Evolutionary conservation across 495 filamentous ascomycete species (phyloP).

Genomic region (Platismatia glauca): DNA sequence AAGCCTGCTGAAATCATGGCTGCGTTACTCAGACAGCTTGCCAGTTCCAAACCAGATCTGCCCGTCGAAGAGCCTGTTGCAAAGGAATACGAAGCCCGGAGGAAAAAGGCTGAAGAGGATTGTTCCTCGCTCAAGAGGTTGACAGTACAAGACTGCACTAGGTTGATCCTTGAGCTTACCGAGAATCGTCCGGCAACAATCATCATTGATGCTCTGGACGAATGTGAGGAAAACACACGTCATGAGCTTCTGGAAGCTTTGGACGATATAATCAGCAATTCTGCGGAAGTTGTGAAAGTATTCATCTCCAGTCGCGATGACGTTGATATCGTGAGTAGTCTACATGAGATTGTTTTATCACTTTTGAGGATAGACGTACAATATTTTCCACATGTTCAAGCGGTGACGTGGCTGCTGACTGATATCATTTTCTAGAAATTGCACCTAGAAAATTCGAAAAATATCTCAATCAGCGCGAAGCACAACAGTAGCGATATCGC

Average conservation of each 20-base stretch:
- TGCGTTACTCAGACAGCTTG: conserved; percentile 33
- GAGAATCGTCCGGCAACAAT: conserved; percentile 25
- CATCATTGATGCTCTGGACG: conserved; percentile 41
- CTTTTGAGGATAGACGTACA: not conserved
- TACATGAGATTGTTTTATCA: conserved; percentile 6
- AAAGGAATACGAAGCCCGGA: not conserved
- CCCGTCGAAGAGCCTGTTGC: not conserved
- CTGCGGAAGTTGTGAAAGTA: conserved; percentile 31
- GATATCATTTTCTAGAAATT: conserved; percentile 24
- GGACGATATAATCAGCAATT: conserved; percentile 25
- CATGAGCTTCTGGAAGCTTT: conserved; percentile 29
- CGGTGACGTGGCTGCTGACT: not conserved
- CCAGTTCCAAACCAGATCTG: conserved; percentile 13
- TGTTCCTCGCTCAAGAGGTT: conserved; percentile 9
- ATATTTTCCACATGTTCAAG: not conserved
- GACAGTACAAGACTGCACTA: conserved; percentile 22
- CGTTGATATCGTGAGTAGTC: conserved; percentile 25
- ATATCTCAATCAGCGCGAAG: conserved; percentile 31
- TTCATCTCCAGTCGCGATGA: conserved; percentile 41
- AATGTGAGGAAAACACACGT: conserved; percentile 31
- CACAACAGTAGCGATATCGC: conserved; percentile 29
- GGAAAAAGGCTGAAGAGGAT: not conserved
- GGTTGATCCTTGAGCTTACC: conserved; percentile 22
- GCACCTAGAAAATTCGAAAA: conserved; percentile 23
- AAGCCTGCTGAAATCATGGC: conserved; percentile 30